Evolutionary conservation across 2,329 filamentous ascomycete species (phyloP), one percentile per base, ranked within the genome.

Genomic region (Pestalotiopsis fici): DNA sequence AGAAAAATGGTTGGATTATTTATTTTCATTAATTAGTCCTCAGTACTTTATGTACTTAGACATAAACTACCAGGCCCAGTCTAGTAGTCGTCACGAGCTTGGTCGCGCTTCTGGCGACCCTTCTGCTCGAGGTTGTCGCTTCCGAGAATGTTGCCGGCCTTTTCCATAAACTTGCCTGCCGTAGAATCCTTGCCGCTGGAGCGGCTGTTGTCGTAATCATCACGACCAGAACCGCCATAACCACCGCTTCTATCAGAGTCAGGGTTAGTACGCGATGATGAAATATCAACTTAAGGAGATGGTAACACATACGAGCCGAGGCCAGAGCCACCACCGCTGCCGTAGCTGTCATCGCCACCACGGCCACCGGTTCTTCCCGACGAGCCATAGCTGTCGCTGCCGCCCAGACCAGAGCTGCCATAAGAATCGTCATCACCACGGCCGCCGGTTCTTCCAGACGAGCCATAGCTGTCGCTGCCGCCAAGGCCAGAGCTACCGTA

Each of bases 151-250:
- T 78, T 75, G 9, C 87, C 86, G 5, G 83, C 84, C 81, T 88
- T 89, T 78, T 90, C 86, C 76, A 90, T 79, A 27, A 90, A 66
- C 78, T 87, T 89, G 59, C 87, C 87, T 25, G 87, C 65, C 18
- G 82, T 83, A 63, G 70, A 72, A 27, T 70, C 69, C 43, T 71
- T 67, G 21, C n/a, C n/a, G 21, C 65, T 62, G 12, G 69, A 70
- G n/a, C 71, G 69, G 61, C 71, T 71, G 59, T 71, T 73, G 55
- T 70, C 59, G 18, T 67, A 57, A 1, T 57, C 23, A 57, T 23
- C 47, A 37, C 69, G 64, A 54, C 60, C 60, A 12, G n/a, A 27
- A 23, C 55, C 55, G 55, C 55, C 55, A 37, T 28, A 13, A 12
- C 11, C 18, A 18, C 72, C 66, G 62, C 59, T 43, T 43, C 59